These are phyloP conservation scores for Stagonosporopsis rhizophila DNA, from an alignment of 2,329 filamentous ascomycete species.

Conservation along the genomic window DNA sequence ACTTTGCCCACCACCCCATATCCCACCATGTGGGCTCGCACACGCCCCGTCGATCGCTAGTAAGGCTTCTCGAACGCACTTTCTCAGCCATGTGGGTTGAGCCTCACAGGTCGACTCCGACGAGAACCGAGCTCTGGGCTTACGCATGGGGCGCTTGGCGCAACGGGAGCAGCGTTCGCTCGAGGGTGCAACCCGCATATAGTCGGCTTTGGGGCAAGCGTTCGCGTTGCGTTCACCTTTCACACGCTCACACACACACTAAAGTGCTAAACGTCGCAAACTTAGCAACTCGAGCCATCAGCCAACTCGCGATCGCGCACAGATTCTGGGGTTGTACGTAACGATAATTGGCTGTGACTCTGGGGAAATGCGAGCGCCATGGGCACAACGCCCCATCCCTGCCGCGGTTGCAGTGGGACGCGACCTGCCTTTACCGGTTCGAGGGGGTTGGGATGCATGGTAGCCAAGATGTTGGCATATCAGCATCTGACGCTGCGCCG, in stretches of 20 bases:
- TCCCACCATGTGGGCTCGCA: not conserved
- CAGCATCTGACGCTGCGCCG: constrained; percentile 14
- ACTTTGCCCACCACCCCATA: constrained; percentile 11
- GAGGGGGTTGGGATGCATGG: constrained; percentile 11
- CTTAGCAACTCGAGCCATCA: too few species aligned
- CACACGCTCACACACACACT: too few species aligned
- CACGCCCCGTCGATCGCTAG: constrained; percentile 5
- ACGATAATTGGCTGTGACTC: constrained; percentile 30
- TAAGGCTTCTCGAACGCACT: constrained; percentile 9
- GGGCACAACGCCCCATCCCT: constrained; percentile 3
- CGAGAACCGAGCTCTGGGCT: constrained; percentile 4
- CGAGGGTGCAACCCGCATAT: constrained; percentile 5
- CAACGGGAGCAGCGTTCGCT: not conserved
- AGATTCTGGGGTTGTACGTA: constrained; percentile 26
- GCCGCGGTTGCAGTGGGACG: constrained; percentile 3
- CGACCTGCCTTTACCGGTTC: constrained; percentile 17
- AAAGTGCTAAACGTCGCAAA: too few species aligned
- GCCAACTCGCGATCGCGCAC: constrained; percentile 4
- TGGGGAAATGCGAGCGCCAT: constrained; percentile 12
- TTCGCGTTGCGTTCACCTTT: too few species aligned
- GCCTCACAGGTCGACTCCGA: constrained; percentile 9
- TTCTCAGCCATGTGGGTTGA: constrained; percentile 16
- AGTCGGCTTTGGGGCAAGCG: constrained; percentile 1
- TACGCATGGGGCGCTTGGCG: constrained; percentile 2
- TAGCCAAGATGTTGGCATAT: constrained; percentile 21